A percentile compares a stretch with the other conserved stretches of the same genome.
These are phyloP conservation scores for Fusarium verticillioides DNA, from an alignment of 2,329 filamentous ascomycete genomes.

Conservation along the genomic window DNA sequence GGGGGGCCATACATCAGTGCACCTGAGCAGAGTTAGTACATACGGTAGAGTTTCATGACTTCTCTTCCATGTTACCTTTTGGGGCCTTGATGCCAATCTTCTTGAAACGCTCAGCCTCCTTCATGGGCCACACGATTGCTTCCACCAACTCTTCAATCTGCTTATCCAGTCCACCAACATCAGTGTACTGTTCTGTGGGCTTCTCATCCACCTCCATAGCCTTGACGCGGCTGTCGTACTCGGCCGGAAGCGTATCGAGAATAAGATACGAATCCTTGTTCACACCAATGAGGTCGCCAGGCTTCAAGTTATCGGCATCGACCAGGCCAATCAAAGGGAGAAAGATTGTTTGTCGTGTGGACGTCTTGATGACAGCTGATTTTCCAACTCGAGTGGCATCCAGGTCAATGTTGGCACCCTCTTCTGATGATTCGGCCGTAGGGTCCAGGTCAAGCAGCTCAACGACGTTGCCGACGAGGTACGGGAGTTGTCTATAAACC, in stretches of 20 bases:
- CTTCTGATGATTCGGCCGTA: slow-evolving; percentile 93
- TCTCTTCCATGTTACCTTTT: slow-evolving; percentile 77
- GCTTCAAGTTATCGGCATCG: slow-evolving; percentile 93
- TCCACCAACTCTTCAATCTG: slow-evolving; percentile 99
- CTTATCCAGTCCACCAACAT: slow-evolving; percentile 97
- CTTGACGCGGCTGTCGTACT: slow-evolving; percentile 99
- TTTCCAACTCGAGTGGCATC: slow-evolving; percentile 97
- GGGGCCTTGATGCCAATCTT: slow-evolving; percentile 99
- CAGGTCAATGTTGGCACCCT: slow-evolving; percentile 97
- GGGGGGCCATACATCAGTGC: slow-evolving; percentile 98
- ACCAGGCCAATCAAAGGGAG: slow-evolving; percentile 96
- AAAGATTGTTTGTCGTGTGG: slow-evolving; percentile 98
- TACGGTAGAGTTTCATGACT: slow-evolving; percentile 59
- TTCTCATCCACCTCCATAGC: slow-evolving; percentile 99
- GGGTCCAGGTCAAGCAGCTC: slow-evolving; percentile 97
- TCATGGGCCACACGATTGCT: slow-evolving; percentile 99
- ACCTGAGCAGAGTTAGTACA: slow-evolving; percentile 87
- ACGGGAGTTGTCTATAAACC: slow-evolving; percentile 84
- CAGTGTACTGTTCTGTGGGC: slow-evolving; percentile 98
- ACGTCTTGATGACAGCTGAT: slow-evolving; percentile 99
- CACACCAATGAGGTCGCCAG: slow-evolving; percentile 95
- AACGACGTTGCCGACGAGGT: slow-evolving; percentile 97
- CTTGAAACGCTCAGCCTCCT: slow-evolving; percentile 98
- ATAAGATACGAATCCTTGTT: slow-evolving; percentile 99
- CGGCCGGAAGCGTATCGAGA: slow-evolving; percentile 93